These are phyloP conservation scores for Hymenoscyphus infarciens DNA, from an alignment of 2,329 filamentous ascomycete species.

Conservation along the genomic window DNA sequence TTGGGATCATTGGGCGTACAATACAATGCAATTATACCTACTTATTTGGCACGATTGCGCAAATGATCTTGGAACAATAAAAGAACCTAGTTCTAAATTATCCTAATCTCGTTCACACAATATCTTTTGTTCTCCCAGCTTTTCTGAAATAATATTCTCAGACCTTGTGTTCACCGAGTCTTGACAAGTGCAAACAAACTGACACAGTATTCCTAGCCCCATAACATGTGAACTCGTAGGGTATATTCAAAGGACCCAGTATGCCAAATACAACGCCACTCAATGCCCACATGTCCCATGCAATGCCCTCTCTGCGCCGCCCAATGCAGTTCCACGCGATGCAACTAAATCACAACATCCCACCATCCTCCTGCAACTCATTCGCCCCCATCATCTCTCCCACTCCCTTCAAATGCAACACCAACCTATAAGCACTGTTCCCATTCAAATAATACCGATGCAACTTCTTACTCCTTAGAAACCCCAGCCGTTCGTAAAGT, in stretches of 20 bases:
- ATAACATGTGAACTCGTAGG: not conserved
- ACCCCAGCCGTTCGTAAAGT: conserved; percentile 88
- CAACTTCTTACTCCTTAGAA: conserved; percentile 85
- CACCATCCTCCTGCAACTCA: conserved; percentile 2
- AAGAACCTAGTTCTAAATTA: not conserved
- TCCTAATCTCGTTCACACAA: not conserved
- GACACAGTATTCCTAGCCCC: not conserved
- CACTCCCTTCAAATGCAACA: conserved; percentile 52
- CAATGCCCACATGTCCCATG: conserved; percentile 3
- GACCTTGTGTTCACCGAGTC: too few relatives aligned
- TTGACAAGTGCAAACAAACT: not conserved
- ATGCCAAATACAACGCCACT: not conserved
- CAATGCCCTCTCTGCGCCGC: not conserved
- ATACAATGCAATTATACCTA: not conserved
- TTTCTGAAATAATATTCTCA: too few relatives aligned
- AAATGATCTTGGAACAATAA: not conserved
- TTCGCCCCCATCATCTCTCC: conserved; percentile 29
- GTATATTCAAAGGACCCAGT: conserved; percentile 1
- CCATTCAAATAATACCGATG: conserved; percentile 97
- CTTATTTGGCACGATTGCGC: not conserved
- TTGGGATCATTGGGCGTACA: not conserved
- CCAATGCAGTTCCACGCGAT: not conserved
- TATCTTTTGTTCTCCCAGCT: not conserved
- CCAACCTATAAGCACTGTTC: conserved; percentile 86
- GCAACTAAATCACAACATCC: not conserved